Conservation (phyloP, 257 asterid species). For the Galeopsis tetrahit region DNA sequence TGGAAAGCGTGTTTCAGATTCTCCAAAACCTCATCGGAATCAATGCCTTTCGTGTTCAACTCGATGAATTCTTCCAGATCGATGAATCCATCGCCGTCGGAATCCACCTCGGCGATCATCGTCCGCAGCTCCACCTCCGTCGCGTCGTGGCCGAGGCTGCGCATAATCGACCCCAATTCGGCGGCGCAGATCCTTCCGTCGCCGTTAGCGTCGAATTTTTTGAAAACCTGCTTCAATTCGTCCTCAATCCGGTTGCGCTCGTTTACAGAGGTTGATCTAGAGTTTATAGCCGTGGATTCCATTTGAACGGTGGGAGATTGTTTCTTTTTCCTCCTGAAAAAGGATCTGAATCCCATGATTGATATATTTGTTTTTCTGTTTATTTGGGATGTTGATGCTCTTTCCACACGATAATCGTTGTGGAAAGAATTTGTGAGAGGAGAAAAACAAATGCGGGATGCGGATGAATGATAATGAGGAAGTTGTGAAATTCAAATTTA, state of each 20-base stretch:
- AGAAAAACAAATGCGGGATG: neutral
- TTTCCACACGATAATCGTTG: constrained; percentile 5
- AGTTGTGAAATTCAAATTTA: neutral
- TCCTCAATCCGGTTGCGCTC: constrained; percentile 61
- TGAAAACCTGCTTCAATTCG: constrained; percentile 77
- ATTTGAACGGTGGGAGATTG: neutral
- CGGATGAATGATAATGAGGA: neutral
- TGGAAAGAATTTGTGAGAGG: neutral
- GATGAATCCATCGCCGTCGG: constrained; percentile 89
- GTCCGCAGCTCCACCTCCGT: constrained; percentile 58
- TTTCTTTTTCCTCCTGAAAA: constrained; percentile 61
- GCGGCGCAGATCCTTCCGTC: constrained; percentile 73
- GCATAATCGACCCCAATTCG: constrained; percentile 75
- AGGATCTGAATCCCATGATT: constrained; percentile 60
- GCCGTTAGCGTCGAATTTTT: constrained; percentile 81
- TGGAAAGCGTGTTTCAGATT: constrained; percentile 70
- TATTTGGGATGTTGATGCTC: neutral
- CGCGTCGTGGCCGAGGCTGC: constrained; percentile 64
- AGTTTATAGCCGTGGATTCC: constrained; percentile 11
- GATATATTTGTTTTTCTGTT: neutral
- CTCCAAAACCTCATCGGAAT: constrained; percentile 62
- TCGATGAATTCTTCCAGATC: constrained; percentile 75
- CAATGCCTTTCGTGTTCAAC: constrained; percentile 67
- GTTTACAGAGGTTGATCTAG: constrained; percentile 51
- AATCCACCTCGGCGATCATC: constrained; percentile 80